Conservation (phyloP, 1,139 yeast genomes). For the Diutina pseudorugosa region DNA sequence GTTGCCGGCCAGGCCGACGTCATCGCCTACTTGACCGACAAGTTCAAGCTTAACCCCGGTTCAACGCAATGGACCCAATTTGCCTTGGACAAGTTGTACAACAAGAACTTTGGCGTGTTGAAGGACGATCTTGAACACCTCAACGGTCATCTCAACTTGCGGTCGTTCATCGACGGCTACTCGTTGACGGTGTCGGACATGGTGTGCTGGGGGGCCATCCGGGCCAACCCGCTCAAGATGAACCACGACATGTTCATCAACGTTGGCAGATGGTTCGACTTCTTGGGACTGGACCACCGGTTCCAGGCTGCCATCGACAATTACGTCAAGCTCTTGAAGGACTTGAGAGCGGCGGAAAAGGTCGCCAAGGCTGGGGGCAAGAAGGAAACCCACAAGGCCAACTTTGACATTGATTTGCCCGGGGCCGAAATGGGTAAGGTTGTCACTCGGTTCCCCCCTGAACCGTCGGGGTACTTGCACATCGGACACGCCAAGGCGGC, state of each 20-base stretch:
- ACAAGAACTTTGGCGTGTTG: slow-evolving; percentile 82
- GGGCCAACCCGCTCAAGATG: slow-evolving; percentile 76
- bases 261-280: slow-evolving; percentile 87
- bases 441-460: slow-evolving; percentile 98
- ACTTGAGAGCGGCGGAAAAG: slow-evolving; percentile 60
- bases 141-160: slow-evolving; percentile 74
- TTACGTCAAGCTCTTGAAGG: slow-evolving; percentile 56
- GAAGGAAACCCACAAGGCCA: slow-evolving; percentile 78
- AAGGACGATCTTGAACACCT: slow-evolving; percentile 67
- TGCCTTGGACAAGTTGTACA: slow-evolving; percentile 56
- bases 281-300: slow-evolving; percentile 51
- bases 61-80: slow-evolving; percentile 54
- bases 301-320: slow-evolving; percentile 64
- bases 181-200: slow-evolving; percentile 64
- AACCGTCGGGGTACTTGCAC: slow-evolving; percentile 93
- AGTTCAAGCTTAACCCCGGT: slow-evolving; percentile 20
- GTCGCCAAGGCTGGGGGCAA: slow-evolving; percentile 45
- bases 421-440: slow-evolving; percentile 89
- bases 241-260: slow-evolving; percentile 64
- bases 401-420: slow-evolving; percentile 82
- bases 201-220: slow-evolving; percentile 85
- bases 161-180: slow-evolving; percentile 68
- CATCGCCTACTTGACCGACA: slow-evolving; percentile 15
- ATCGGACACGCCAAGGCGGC: slow-evolving; percentile 99
- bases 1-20: background rate